Evolutionary conservation across 1,284 basidiomycete genomes (phyloP), one percentile per base, ranked within the genome.

Genomic region (Heterobasidion occidentale): DNA sequence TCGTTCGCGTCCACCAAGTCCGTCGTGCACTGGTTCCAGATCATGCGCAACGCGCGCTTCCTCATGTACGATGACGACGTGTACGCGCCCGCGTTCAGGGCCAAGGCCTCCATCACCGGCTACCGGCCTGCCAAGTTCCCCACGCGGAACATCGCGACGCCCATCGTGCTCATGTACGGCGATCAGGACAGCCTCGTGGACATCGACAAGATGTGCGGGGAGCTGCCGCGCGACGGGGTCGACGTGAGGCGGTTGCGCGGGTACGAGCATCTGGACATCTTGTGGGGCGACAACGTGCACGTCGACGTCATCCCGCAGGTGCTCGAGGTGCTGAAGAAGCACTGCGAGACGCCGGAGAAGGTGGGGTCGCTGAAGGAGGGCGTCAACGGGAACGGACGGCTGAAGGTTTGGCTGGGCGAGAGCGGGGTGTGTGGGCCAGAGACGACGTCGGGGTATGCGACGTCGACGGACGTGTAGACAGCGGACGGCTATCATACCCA

Each of bases 21-120:
- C 2, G 85, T 92, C 64, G 89, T 92, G 44, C 89, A 92, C 67
- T 92, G 89, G 89, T 92, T 91, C 74, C 88, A 91, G 69, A 90
- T 91, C 68, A 90, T 91, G 89, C 83, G 89, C 56, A 86, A 83
- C 64, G 80, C 76, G 14, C 76, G 80, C 36, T 90, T 91, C 71
- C 80, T 86, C 67, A 90, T 91, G 88, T 91, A 86, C 70, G 90
- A 92, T 67, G 89, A 92, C 68, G 87, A 90, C 56, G 75, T 74
- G 46, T 70, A 70, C 46, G 36, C 59, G 46, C 60, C 59, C 27
- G 52, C 59, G 59, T 56, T 62, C 61, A 58, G 59, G n/a, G 56
- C 61, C 51, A 59, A 67, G 53, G 68, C 69, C 35, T 64, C 67
- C 0, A 69, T 72, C 52, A 64, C 58, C 59, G 69, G 72, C 2